A percentile compares a stretch with the other conserved stretches of the same genome.
Evolutionary conservation across 2,329 filamentous ascomycete genomes (phyloP).

Genomic region (Torrubiella hemipterigena): DNA sequence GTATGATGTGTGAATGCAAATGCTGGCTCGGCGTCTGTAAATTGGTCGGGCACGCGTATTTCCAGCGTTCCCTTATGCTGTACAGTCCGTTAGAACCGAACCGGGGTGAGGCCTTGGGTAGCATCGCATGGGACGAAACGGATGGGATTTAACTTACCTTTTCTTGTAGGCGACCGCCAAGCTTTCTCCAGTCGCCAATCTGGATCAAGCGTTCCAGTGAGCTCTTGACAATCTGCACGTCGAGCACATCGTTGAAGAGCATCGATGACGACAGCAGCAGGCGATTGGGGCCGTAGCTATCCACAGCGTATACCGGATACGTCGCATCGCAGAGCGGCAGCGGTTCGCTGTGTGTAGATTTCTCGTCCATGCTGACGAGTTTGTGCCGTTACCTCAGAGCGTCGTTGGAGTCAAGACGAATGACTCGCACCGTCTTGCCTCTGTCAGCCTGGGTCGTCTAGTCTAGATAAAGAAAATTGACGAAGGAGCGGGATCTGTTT

Average conservation of each 20-base stretch:
- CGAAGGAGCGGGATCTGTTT: no score
- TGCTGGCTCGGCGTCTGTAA: background rate
- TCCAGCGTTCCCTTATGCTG: background rate
- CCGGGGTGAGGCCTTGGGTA: background rate
- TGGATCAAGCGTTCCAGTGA: background rate
- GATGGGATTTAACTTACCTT: background rate
- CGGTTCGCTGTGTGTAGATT: no score
- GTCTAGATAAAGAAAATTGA: no score
- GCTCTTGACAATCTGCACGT: background rate
- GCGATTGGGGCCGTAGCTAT: background rate
- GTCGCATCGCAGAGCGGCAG: slow-evolving; percentile 2
- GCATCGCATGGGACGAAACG: background rate
- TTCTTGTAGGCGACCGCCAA: background rate
- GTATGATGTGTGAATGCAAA: background rate
- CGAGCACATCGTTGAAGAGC: slow-evolving; percentile 3
- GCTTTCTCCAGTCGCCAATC: slow-evolving; percentile 2
- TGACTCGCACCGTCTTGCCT: no score
- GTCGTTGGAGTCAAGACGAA: no score
- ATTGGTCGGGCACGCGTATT: background rate
- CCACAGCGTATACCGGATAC: slow-evolving; percentile 1
- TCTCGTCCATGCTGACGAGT: slow-evolving; percentile 6
- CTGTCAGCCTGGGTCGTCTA: no score
- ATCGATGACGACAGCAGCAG: background rate
- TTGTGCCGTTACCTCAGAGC: no score
- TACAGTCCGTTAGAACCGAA: no score